Base-by-base conservation (phyloP, 176 grass and related monocot species). In the Alloteropsis semialata region DNA sequence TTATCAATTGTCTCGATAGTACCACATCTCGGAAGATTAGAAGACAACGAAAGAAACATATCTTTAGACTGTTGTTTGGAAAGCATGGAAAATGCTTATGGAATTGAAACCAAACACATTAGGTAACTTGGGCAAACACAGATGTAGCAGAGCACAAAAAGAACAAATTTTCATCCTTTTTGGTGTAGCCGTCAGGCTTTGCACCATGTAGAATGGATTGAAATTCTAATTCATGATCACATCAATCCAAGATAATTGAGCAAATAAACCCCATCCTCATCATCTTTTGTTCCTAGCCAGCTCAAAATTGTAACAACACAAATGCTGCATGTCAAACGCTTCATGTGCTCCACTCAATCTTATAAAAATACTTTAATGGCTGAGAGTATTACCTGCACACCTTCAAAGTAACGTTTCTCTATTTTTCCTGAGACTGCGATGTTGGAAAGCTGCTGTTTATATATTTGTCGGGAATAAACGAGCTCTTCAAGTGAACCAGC, bases 401-500 rank as follows among this genome's bases (percentile, higher is more conserved):
- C 95, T 78, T 98, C 88, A 81, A 95, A 98, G 80, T 98, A 98
- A 19, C 95, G 92, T 30, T 84, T 98, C 76, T 98, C 95, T 59
- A 95, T 89, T 82, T 94, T 98, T 62, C 95, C 95, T 12, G 95
- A 98, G 84, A 98, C 92, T 84, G 95, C 95, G 84, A 98, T 95
- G 55, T 95, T 94, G 39, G 95, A 94, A 87, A 98, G 86, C 75
- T 98, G 92, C 12, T 98, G 92, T 81, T 98, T 98, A 89, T 98
- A 98, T 70, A 98, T 87, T 81, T 98, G 95, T 29, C 95, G 76
- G 44, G 95, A 93, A 90, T 98, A 95, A 87, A 98, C 44, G 68
- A 98, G 90, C 75, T 98, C 95, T 91, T 98, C 95, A 64, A 98
- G 90, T 45, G 95, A 98, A 93, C 95, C 92, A 63, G 95, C 92